A percentile compares a stretch with the other conserved stretches of the same genome.
Evolutionary conservation across 1,284 basidiomycete species (phyloP).

Genomic region (Naganishia sp.): DNA sequence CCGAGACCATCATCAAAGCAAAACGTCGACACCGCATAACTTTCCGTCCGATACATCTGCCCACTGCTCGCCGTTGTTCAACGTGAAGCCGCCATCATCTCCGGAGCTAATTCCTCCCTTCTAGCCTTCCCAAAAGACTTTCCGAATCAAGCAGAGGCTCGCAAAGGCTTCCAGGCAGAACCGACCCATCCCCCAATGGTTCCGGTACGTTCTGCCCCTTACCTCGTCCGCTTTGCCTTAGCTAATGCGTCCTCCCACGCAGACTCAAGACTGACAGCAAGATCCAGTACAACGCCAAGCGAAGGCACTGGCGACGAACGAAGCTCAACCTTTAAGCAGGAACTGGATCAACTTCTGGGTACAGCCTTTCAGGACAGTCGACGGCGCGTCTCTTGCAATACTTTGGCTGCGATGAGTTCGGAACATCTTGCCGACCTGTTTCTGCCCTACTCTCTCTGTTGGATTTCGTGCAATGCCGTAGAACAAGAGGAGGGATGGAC

Average conservation of each 20-base stretch:
- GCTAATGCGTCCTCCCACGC: neutral
- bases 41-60: no score
- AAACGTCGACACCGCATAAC: no score
- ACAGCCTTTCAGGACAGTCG: no score
- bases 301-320: constrained; percentile 91
- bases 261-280: constrained; percentile 82
- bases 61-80: no score
- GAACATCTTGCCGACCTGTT: neutral
- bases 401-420: neutral
- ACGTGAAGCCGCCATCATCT: no score
- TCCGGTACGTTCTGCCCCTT: constrained; percentile 56
- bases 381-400: no score
- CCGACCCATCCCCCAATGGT: constrained; percentile 97
- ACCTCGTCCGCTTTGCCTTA: neutral
- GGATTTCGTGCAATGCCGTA: neutral
- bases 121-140: constrained; percentile 96
- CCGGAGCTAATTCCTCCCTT: no score
- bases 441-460: neutral
- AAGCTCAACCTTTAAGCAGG: constrained; percentile 82
- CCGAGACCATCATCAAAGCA: no score
- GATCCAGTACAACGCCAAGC: constrained; percentile 83
- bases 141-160: constrained; percentile 93
- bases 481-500: neutral
- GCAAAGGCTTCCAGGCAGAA: constrained; percentile 96
- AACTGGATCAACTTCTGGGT: neutral